These are phyloP conservation scores for Elaeagnus macrophylla DNA, from an alignment of 306 rosid species.

Conservation along the genomic window DNA sequence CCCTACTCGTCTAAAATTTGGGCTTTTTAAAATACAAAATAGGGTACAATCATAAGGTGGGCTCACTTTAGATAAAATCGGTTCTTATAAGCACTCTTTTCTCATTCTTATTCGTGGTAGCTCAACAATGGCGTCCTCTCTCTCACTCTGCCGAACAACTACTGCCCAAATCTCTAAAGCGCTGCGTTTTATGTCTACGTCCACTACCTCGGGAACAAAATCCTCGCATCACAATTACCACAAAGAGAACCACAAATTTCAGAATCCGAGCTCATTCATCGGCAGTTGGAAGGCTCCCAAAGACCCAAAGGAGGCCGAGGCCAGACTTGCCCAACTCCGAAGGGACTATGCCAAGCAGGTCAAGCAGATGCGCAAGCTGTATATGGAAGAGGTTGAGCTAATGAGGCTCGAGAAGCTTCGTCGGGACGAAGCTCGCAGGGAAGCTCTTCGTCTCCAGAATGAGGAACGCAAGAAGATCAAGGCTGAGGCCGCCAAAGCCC, in stretches of 20 bases:
- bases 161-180: constrained; percentile 13
- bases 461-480: constrained; percentile 67
- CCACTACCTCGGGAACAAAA: constrained; percentile 6
- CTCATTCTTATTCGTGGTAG: background rate
- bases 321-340: constrained; percentile 49
- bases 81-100: background rate
- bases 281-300: constrained; percentile 70
- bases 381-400: constrained; percentile 54
- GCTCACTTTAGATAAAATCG: too few species aligned
- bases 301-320: constrained; percentile 64
- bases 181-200: constrained; percentile 34
- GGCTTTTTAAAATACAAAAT: too few species aligned
- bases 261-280: constrained; percentile 35
- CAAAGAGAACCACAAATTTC: constrained; percentile 39
- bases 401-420: constrained; percentile 54
- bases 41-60: too few species aligned
- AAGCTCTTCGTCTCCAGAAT: constrained; percentile 54
- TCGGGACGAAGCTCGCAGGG: constrained; percentile 55
- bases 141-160: constrained; percentile 9
- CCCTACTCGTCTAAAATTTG: too few species aligned
- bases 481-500: constrained; percentile 55
- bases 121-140: constrained; percentile 21
- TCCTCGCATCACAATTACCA: constrained; percentile 47
- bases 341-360: constrained; percentile 74
- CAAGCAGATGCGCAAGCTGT: constrained; percentile 59